Evolutionary conservation across 2,329 filamentous ascomycete species (phyloP), one percentile per base, ranked within the genome.

Genomic region (Fusarium transvaalense): DNA sequence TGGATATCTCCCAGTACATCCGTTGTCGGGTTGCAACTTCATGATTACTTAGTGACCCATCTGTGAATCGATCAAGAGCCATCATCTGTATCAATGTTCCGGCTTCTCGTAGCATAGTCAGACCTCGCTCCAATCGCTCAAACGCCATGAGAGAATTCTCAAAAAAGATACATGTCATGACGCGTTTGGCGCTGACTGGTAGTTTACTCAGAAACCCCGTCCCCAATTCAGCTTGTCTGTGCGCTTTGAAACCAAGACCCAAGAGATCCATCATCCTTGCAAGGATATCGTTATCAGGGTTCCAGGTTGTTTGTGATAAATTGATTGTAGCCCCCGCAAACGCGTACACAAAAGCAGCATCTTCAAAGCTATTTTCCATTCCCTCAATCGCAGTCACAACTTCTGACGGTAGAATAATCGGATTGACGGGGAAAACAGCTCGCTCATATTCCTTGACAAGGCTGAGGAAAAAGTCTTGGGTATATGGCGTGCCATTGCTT

Each of bases 1-100:
- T 85, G 60, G 83, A 87, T 10, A 81, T 81, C 62, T 86, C 82
- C 84, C 85, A 88, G 71, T 88, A 87, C 0, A 86, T 71, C 0
- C 85, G 78, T 58, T 86, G 84, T 8, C 68, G 55, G 0, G 66
- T 64, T 1, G 66, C 61, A 3, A 69, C 31, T 13, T 73, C 70
- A 15, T 72, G 60, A 9, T 71, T 54, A 10, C 37, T 54, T 21
- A 66, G 17, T 8, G 55, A 46, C 0, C 61, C 61, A 27, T 73
- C 61, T 5, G 56, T 61, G 37, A 41, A 58, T 7, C 61, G 52
- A 12, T 71, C 63, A 1, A 74, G 38, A 2, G 68, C 52, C 2
- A 74, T 59, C 35, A 71, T 58, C 6, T 76, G 73, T 4, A 76
- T 56, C 63, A 75, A 67, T 66, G 78, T 76, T 39, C 84, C 82